Percentiles rank a stretch among this genome's conserved stretches.
phyloP scores from a whole-genome alignment of 1,284 basidiomycete genomes.

The Vanrija pseudolonga region DNA sequence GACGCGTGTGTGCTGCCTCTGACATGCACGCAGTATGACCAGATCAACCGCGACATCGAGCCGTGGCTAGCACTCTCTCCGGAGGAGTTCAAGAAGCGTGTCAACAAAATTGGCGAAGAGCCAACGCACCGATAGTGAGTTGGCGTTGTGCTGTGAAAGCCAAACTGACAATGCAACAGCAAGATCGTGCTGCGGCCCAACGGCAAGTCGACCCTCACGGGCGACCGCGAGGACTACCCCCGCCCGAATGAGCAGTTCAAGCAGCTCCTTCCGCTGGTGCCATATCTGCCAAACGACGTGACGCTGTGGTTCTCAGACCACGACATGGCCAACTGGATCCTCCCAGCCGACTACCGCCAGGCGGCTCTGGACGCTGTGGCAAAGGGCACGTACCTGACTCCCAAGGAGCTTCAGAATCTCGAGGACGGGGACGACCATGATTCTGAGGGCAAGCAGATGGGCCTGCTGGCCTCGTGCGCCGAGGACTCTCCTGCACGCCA shows the following conservation, averaged over 20 bases:
- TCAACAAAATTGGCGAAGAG: slow-evolving; percentile 15
- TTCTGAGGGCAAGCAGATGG: background rate
- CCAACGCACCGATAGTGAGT: slow-evolving; percentile 32
- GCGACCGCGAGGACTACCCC: slow-evolving; percentile 22
- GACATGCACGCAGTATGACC: slow-evolving; percentile 40
- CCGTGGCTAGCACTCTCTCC: slow-evolving; percentile 46
- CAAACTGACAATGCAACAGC: background rate
- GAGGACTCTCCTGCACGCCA: background rate
- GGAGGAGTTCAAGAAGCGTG: slow-evolving; percentile 30
- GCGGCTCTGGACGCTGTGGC: slow-evolving; percentile 21
- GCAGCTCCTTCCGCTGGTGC: slow-evolving; percentile 35
- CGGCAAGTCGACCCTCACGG: slow-evolving; percentile 23
- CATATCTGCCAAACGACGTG: slow-evolving; percentile 31
- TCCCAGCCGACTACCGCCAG: slow-evolving; percentile 35
- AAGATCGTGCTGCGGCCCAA: slow-evolving; percentile 34
- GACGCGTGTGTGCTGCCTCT: background rate
- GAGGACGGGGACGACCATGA: background rate
- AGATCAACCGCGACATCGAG: slow-evolving; percentile 41
- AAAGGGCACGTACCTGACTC: slow-evolving; percentile 26
- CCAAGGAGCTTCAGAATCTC: slow-evolving; percentile 24
- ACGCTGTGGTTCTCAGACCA: slow-evolving; percentile 43
- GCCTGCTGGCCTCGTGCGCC: slow-evolving; percentile 3
- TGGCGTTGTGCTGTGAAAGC: background rate
- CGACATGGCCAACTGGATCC: slow-evolving; percentile 41
- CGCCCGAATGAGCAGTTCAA: slow-evolving; percentile 29